Evolutionary conservation across 306 rosid genomes (phyloP).

Genomic region (Quercus cerris): DNA sequence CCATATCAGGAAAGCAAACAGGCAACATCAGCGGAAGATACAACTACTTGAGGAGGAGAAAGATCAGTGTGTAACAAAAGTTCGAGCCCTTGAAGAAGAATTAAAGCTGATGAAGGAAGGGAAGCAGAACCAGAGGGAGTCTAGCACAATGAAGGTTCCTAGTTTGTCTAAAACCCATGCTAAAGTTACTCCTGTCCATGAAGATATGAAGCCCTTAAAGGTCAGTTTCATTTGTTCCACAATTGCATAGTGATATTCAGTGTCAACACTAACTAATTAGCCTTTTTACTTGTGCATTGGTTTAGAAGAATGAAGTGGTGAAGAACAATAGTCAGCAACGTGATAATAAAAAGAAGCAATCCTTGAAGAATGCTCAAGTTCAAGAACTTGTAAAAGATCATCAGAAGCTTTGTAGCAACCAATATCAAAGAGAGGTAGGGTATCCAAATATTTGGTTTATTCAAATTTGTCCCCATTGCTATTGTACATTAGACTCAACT

Average conservation of each 20-base stretch:
- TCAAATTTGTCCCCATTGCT: slow-evolving; percentile 21
- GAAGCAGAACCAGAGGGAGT: slow-evolving; percentile 40
- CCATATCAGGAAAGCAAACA: slow-evolving; percentile 29
- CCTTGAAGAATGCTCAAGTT: slow-evolving; percentile 46
- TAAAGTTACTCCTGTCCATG: slow-evolving; percentile 42
- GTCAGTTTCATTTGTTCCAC: slow-evolving; percentile 40
- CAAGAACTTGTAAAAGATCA: slow-evolving; percentile 47
- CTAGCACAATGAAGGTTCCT: slow-evolving; percentile 23
- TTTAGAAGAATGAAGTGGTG: slow-evolving; percentile 47
- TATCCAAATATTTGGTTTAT: slow-evolving; percentile 18
- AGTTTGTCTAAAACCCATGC: slow-evolving; percentile 24
- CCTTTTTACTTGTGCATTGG: slow-evolving; percentile 16
- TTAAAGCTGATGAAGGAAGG: slow-evolving; percentile 42
- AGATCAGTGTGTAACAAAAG: slow-evolving; percentile 29
- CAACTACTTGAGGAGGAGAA: slow-evolving; percentile 41
- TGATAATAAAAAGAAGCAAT: slow-evolving; percentile 46
- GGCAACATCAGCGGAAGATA: slow-evolving; percentile 25
- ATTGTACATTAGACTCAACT: background rate
- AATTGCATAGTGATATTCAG: slow-evolving; percentile 21
- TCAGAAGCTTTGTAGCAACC: slow-evolving; percentile 32
- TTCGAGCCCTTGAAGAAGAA: slow-evolving; percentile 47
- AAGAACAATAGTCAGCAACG: slow-evolving; percentile 53
- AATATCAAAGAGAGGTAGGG: slow-evolving; percentile 60
- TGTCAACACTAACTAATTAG: slow-evolving; percentile 5
- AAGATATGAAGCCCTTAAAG: slow-evolving; percentile 52